phyloP scores from a whole-genome alignment of 441 rosid genomes.

The Corymbia citriodora region DNA sequence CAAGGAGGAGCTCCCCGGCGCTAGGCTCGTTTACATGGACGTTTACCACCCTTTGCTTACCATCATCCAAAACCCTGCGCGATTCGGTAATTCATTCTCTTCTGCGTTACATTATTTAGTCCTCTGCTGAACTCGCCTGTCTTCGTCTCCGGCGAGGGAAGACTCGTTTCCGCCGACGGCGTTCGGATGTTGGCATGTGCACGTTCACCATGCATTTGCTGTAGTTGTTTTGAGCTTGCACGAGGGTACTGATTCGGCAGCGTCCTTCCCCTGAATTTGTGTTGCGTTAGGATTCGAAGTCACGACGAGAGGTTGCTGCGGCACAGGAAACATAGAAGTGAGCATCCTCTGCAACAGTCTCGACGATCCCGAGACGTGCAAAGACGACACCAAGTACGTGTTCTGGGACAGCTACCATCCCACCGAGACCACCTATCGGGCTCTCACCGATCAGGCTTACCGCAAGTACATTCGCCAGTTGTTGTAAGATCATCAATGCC shows the following conservation, averaged over 20 bases:
- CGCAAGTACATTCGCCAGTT: not conserved
- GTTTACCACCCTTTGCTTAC: conserved; percentile 22
- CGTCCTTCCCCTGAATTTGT: not conserved
- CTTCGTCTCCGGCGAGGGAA: not conserved
- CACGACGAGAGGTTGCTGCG: conserved; percentile 52
- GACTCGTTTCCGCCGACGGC: not conserved
- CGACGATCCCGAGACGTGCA: conserved; percentile 24
- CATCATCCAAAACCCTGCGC: conserved; percentile 14
- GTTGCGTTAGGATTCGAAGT: conserved; percentile 50
- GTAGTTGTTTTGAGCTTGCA: not conserved
- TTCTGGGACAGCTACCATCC: conserved; percentile 85
- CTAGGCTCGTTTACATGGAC: conserved; percentile 22
- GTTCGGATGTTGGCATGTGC: not conserved
- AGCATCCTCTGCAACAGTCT: conserved; percentile 26
- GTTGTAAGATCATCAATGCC: not conserved
- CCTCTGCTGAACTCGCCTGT: not conserved
- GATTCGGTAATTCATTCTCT: not conserved
- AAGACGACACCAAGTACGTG: conserved; percentile 38
- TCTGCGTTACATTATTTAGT: not conserved
- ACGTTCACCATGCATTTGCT: too few species aligned
- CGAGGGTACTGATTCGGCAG: not conserved
- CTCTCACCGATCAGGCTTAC: not conserved
- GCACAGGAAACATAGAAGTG: conserved; percentile 31
- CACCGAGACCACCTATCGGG: conserved; percentile 41
- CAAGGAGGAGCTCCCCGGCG: not conserved